Evolutionary conservation across 306 rosid genomes (phyloP).

Genomic region (Abrus precatorius): DNA sequence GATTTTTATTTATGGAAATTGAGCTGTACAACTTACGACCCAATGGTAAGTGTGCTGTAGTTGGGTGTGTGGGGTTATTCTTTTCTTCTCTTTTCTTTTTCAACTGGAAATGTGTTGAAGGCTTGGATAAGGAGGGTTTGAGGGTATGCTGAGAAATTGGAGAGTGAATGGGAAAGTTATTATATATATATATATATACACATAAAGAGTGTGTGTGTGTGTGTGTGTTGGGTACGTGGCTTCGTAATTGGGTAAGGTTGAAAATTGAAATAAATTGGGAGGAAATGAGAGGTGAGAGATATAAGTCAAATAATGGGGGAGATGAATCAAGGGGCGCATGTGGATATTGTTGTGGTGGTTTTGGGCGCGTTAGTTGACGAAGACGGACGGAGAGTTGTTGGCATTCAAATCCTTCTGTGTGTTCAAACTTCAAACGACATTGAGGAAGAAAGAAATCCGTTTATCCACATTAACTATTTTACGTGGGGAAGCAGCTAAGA

Average conservation of each 20-base stretch:
- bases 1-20: not conserved
- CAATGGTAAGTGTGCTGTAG: not conserved
- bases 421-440: slow-evolving; percentile 24
- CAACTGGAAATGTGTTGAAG: not conserved
- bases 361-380: slow-evolving; percentile 51
- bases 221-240: not conserved
- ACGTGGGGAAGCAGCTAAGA: slow-evolving; percentile 22
- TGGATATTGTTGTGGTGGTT: slow-evolving; percentile 48
- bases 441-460: not conserved
- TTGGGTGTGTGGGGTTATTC: no score
- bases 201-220: not conserved
- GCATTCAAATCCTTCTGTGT: slow-evolving; percentile 37
- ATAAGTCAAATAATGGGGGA: slow-evolving; percentile 41
- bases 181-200: not conserved
- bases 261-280: slow-evolving; percentile 13
- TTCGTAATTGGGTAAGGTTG: slow-evolving; percentile 12
- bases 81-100: not conserved
- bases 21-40: no score
- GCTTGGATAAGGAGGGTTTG: not conserved
- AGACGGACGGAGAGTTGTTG: slow-evolving; percentile 38
- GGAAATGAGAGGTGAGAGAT: not conserved
- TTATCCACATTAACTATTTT: not conserved
- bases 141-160: not conserved
- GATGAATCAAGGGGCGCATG: slow-evolving; percentile 69
- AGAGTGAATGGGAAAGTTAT: not conserved